These are phyloP conservation scores for Magnusiomyces tetraspermus DNA, from an alignment of 1,139 yeast genomes.

Conservation along the genomic window DNA sequence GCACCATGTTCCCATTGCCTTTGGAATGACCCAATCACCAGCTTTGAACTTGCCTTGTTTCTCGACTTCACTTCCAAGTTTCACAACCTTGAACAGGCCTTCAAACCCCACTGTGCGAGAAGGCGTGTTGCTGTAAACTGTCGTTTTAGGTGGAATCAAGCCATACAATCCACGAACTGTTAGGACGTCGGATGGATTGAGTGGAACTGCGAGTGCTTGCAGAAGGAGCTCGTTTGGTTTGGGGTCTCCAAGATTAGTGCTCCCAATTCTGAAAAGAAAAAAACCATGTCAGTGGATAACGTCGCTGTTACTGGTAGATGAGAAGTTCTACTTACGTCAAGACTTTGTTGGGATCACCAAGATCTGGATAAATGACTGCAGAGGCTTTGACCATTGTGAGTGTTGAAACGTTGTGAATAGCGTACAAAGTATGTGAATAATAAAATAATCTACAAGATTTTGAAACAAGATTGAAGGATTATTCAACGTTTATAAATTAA, in stretches of 20 bases:
- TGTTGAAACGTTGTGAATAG: too few species aligned
- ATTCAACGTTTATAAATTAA: too few species aligned
- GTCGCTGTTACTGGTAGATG: too few species aligned
- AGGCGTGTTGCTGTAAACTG: slow-evolving; percentile 46
- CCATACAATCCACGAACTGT: slow-evolving; percentile 92
- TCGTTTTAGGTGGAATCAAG: slow-evolving; percentile 54
- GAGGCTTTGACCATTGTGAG: neutral
- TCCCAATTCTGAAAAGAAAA: neutral
- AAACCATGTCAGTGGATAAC: too few species aligned
- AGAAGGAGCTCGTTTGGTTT: slow-evolving; percentile 40
- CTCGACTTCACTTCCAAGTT: slow-evolving; percentile 47
- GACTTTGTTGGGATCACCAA: neutral
- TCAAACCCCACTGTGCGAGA: slow-evolving; percentile 85
- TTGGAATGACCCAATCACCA: slow-evolving; percentile 91
- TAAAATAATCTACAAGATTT: too few species aligned
- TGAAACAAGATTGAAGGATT: too few species aligned
- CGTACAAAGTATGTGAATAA: too few species aligned
- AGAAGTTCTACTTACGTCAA: too few species aligned
- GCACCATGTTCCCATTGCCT: slow-evolving; percentile 91
- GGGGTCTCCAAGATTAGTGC: slow-evolving; percentile 27
- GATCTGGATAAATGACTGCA: neutral
- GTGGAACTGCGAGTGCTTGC: slow-evolving; percentile 70
- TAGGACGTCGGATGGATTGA: slow-evolving; percentile 84
- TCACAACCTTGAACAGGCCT: slow-evolving; percentile 76
- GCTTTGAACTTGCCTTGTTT: slow-evolving; percentile 38